Evolutionary conservation across 768 basidiomycete genomes (phyloP).

Genomic region (Suillus luteus): DNA sequence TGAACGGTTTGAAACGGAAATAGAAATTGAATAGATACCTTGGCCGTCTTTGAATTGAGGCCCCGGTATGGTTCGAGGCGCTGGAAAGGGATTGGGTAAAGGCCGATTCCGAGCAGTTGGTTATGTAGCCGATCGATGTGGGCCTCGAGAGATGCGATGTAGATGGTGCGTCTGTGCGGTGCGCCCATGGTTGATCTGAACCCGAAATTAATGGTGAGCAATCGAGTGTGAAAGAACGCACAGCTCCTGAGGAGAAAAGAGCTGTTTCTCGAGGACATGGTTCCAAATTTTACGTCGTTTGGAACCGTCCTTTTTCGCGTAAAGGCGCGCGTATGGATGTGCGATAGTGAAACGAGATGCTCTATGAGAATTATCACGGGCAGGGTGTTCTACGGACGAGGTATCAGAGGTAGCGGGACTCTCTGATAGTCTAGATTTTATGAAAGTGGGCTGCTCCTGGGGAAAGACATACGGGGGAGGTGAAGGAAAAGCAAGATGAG

Average conservation of each 20-base stretch:
- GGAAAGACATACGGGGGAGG: constrained; percentile 18
- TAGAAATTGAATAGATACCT: constrained; percentile 42
- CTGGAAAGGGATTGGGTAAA: constrained; percentile 56
- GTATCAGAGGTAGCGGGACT: constrained; percentile 9
- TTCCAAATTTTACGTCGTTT: constrained; percentile 80
- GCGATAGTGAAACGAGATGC: constrained; percentile 40
- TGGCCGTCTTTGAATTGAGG: constrained; percentile 75
- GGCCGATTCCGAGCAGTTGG: constrained; percentile 52
- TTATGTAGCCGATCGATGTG: constrained; percentile 70
- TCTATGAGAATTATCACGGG: constrained; percentile 20
- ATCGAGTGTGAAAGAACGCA: constrained; percentile 32
- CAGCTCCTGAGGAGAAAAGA: constrained; percentile 71
- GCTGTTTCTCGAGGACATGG: constrained; percentile 70
- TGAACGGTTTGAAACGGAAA: neutral
- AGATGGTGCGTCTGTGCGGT: constrained; percentile 68
- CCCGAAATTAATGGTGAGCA: neutral
- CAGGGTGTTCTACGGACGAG: constrained; percentile 17
- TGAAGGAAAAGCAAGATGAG: neutral
- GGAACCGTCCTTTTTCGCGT: constrained; percentile 60
- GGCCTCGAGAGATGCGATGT: constrained; percentile 70
- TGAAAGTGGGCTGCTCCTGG: constrained; percentile 14
- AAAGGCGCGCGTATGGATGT: constrained; percentile 71
- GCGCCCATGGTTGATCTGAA: constrained; percentile 64
- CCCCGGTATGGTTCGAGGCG: constrained; percentile 66
- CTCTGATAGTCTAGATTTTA: constrained; percentile 9